Conservation (phyloP, 495 filamentous ascomycete species). For the Aspergillus coremiiformis region DNA sequence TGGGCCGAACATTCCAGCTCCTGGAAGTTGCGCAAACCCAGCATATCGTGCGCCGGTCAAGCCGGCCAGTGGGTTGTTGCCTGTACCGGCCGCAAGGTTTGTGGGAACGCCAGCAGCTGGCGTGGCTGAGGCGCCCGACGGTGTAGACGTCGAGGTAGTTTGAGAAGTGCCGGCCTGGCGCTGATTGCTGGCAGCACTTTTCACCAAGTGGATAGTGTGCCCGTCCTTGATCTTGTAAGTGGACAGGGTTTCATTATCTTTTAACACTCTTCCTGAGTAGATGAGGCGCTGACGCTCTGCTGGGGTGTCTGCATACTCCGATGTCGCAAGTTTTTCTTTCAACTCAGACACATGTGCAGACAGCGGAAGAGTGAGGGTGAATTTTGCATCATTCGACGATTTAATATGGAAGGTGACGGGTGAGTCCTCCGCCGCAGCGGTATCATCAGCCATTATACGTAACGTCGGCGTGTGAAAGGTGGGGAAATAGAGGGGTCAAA, state of each 20-base stretch:
- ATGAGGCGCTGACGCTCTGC: constrained; percentile 87
- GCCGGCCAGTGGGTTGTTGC: constrained; percentile 81
- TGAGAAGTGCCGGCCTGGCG: constrained; percentile 53
- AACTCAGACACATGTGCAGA: constrained; percentile 76
- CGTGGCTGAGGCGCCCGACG: constrained; percentile 44
- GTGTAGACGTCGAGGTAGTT: constrained; percentile 36
- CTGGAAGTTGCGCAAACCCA: constrained; percentile 82
- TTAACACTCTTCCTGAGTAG: constrained; percentile 93
- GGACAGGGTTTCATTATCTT: constrained; percentile 77
- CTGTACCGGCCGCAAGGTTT: constrained; percentile 87
- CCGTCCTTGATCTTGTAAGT: constrained; percentile 91
- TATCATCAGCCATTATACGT: constrained; percentile 42
- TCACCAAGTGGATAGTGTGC: constrained; percentile 95
- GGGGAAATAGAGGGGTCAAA: constrained; percentile 7
- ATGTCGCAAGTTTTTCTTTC: constrained; percentile 74
- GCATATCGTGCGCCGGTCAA: constrained; percentile 93
- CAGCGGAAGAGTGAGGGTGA: constrained; percentile 68
- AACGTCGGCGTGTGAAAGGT: constrained; percentile 4
- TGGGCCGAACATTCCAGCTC: constrained; percentile 83
- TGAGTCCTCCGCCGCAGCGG: constrained; percentile 36
- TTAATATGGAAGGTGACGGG: constrained; percentile 92
- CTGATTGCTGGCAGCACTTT: constrained; percentile 86
- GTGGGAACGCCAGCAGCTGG: constrained; percentile 61
- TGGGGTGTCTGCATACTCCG: constrained; percentile 77
- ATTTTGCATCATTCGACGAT: constrained; percentile 76